A percentile compares a stretch with the other conserved stretches of the same genome.
phyloP scores from a whole-genome alignment of 2,329 filamentous ascomycete species.

The Colletotrichum shisoi region DNA sequence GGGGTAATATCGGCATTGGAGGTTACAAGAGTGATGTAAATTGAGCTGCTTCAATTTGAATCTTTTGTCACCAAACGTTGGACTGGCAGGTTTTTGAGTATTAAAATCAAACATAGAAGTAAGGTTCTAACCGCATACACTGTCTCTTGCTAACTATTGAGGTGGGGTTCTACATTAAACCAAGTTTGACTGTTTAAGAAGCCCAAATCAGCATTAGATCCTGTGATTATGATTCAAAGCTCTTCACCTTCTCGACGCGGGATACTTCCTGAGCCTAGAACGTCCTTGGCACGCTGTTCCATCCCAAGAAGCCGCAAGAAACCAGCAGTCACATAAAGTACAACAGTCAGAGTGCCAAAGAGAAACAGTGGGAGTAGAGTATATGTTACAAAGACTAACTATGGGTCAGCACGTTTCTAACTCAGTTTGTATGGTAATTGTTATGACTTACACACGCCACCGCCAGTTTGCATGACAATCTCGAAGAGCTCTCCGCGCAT shows the following conservation, averaged over 20 bases:
- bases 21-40: too few relatives aligned
- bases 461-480: constrained; percentile 50
- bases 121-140: too few relatives aligned
- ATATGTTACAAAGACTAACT: constrained; percentile 49
- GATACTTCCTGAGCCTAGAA: constrained; percentile 27
- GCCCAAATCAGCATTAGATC: too few relatives aligned
- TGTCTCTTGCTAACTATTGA: too few relatives aligned
- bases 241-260: constrained; percentile 32
- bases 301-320: constrained; percentile 30
- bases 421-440: too few relatives aligned
- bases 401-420: constrained; percentile 34
- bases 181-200: too few relatives aligned
- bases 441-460: constrained; percentile 49
- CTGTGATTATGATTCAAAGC: not conserved
- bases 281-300: constrained; percentile 7
- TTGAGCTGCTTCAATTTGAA: too few relatives aligned
- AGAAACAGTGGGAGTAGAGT: constrained; percentile 49
- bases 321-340: constrained; percentile 43
- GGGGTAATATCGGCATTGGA: too few relatives aligned
- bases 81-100: too few relatives aligned
- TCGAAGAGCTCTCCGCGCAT: constrained; percentile 55
- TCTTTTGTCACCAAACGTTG: too few relatives aligned
- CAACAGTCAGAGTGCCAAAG: constrained; percentile 50
- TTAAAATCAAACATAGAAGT: too few relatives aligned
- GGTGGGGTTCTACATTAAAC: too few relatives aligned